A percentile compares a stretch with the other conserved stretches of the same genome.
Evolutionary conservation across 2,329 filamentous ascomycete genomes (phyloP).

Genomic region (Colletotrichum sp.): DNA sequence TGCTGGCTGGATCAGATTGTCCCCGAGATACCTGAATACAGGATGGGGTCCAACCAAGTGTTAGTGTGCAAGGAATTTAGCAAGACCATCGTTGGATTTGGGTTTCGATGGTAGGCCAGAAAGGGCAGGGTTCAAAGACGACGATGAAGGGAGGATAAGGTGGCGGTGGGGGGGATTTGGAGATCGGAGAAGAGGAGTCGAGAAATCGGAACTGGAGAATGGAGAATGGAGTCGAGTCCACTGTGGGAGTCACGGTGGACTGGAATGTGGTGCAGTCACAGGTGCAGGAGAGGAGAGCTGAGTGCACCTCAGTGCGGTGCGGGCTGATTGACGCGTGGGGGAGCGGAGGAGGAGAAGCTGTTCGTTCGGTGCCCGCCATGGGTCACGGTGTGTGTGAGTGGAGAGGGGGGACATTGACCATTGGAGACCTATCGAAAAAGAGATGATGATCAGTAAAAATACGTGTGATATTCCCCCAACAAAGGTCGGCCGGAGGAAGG

Average conservation of each 20-base stretch:
- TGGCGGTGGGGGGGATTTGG: not conserved
- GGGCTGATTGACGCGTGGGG: not conserved
- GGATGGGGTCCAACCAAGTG: not conserved
- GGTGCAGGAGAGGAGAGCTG: not conserved
- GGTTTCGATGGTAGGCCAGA: not conserved
- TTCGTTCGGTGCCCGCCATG: not conserved
- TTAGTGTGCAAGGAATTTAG: not conserved
- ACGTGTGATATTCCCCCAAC: not conserved
- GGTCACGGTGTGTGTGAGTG: not conserved
- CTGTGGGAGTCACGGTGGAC: not conserved
- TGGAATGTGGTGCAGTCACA: not conserved
- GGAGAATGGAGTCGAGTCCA: not conserved
- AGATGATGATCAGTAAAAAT: not conserved
- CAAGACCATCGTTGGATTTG: not conserved
- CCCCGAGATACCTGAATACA: not conserved
- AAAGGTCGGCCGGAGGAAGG: not conserved
- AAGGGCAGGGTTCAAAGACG: not conserved
- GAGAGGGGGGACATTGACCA: not conserved
- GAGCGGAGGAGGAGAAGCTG: not conserved
- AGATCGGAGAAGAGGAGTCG: not conserved
- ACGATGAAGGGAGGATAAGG: not conserved
- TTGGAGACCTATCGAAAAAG: not conserved
- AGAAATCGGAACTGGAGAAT: not conserved
- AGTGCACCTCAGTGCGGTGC: not conserved
- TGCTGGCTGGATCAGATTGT: not conserved